Percentiles rank a stretch among this genome's conserved stretches.
phyloP scores from a whole-genome alignment of 139 green algal species.

The Edaphochlamys debaryana region DNA sequence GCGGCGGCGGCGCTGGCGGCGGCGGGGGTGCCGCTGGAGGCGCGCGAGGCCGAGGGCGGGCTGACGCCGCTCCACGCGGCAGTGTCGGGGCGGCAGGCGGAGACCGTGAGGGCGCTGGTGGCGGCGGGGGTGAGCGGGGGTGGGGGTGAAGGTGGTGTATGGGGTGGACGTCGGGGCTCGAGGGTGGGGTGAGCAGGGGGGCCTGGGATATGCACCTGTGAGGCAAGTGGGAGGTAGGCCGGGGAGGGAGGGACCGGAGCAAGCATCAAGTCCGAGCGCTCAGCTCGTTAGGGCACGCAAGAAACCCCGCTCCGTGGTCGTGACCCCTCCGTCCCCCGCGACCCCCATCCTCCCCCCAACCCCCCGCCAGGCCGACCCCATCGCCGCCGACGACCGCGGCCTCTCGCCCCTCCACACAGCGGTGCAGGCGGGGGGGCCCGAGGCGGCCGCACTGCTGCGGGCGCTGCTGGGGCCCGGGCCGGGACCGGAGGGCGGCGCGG shows the following conservation, averaged over 20 bases:
- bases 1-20: constrained; percentile 11
- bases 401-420: constrained; percentile 34
- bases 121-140: not conserved
- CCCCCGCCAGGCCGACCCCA: constrained; percentile 3
- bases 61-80: constrained; percentile 19
- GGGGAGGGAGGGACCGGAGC: too few species aligned
- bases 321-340: not conserved
- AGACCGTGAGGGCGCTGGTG: constrained; percentile 9
- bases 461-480: not conserved
- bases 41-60: constrained; percentile 25
- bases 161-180: not conserved
- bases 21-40: constrained; percentile 34
- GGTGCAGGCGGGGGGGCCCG: not conserved
- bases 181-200: too few species aligned
- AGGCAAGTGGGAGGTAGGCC: too few species aligned
- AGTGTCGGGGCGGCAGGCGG: constrained; percentile 7
- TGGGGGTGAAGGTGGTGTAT: too few species aligned
- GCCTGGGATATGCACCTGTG: too few species aligned
- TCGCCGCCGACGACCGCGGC: constrained; percentile 2
- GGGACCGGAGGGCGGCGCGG: not conserved
- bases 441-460: not conserved
- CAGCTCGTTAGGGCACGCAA: too few species aligned
- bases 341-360: not conserved
- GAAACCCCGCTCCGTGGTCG: not conserved
- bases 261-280: too few species aligned